phyloP scores from a whole-genome alignment of 2,329 filamentous ascomycete genomes.

The Calonectria montana region DNA sequence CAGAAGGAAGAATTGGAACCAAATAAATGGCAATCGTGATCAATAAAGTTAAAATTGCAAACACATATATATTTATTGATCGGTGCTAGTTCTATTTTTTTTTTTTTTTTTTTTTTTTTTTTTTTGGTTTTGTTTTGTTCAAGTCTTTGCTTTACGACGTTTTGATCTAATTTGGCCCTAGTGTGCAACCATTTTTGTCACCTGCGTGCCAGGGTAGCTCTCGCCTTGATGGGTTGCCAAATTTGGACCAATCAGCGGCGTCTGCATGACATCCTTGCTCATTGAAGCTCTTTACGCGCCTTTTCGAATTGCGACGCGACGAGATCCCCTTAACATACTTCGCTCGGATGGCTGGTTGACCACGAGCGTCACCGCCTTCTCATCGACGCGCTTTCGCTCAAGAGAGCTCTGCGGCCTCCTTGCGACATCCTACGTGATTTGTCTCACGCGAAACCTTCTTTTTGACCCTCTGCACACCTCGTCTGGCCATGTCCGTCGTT shows the following conservation, averaged over 20 bases:
- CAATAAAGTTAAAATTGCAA: no score
- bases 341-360: constrained; percentile 8
- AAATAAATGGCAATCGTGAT: no score
- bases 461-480: neutral
- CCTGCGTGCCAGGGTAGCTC: neutral
- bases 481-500: constrained; percentile 49
- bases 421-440: neutral
- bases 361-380: constrained; percentile 3
- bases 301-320: constrained; percentile 26
- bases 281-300: constrained; percentile 27
- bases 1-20: neutral
- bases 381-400: neutral
- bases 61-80: no score
- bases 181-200: neutral
- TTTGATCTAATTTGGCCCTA: no score
- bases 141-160: no score
- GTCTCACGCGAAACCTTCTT: neutral
- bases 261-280: neutral
- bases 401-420: neutral
- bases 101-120: no score
- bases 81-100: no score
- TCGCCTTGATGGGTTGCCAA: neutral
- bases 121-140: no score
- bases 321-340: neutral
- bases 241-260: constrained; percentile 12